phyloP scores from a whole-genome alignment of 345 rosid genomes.

The Mercurialis annua region DNA sequence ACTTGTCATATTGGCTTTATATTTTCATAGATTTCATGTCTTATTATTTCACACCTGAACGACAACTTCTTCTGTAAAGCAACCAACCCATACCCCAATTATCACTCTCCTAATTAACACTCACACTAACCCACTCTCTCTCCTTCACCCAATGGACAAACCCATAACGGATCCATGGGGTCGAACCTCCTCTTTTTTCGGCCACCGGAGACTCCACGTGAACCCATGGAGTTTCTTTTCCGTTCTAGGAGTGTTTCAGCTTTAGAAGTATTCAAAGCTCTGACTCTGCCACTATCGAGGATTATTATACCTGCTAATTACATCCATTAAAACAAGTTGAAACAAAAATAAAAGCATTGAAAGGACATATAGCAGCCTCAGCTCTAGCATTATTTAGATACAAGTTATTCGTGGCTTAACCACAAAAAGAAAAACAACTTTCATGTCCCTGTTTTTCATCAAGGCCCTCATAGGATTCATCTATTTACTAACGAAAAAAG shows the following conservation, averaged over 20 bases:
- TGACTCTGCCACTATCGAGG: constrained; percentile 52
- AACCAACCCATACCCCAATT: background rate
- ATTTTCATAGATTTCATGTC: no score
- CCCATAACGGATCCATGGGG: constrained; percentile 55
- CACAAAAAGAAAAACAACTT: no score
- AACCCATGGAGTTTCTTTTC: constrained; percentile 94
- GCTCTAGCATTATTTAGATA: no score
- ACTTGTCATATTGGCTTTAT: no score
- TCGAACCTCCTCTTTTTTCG: constrained; percentile 52
- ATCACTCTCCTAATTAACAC: background rate
- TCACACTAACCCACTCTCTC: background rate
- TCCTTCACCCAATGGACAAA: constrained; percentile 47
- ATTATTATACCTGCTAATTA: no score
- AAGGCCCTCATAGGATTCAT: no score
- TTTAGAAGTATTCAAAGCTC: constrained; percentile 67
- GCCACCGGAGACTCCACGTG: constrained; percentile 84
- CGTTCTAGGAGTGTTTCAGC: constrained; percentile 98
- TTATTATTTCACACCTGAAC: background rate
- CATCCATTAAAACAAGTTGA: no score
- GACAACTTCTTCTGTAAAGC: constrained; percentile 32
- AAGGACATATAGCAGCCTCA: no score
- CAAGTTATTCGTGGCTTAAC: no score
- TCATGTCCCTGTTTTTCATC: no score
- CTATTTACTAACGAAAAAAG: no score
- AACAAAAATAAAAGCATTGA: no score